These are phyloP conservation scores for Coemansia sp. DNA, from an alignment of 371 early-diverging fungal species.

Conservation along the genomic window DNA sequence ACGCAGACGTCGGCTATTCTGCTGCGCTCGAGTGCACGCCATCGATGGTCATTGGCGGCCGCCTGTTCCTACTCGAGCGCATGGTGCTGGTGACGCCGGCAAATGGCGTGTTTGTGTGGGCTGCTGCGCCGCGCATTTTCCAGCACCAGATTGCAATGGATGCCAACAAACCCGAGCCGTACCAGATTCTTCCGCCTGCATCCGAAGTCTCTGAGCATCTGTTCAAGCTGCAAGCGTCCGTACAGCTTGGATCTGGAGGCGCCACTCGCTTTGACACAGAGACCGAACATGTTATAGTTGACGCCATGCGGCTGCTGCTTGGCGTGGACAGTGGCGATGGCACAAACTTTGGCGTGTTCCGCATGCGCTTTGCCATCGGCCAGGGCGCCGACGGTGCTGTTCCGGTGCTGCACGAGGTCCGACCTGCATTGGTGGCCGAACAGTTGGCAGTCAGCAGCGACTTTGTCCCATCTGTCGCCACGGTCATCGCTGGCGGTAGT, in stretches of 20 bases:
- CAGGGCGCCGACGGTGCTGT: not conserved
- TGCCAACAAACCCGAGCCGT: conserved; percentile 28
- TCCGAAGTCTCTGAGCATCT: conserved; percentile 11
- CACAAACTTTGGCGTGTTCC: conserved; percentile 39
- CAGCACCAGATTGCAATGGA: conserved; percentile 2
- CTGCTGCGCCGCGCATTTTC: conserved; percentile 6
- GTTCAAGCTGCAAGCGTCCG: conserved; percentile 13
- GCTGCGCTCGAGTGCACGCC: conserved; percentile 31
- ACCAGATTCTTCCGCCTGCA: conserved; percentile 25
- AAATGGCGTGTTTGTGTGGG: conserved; percentile 34
- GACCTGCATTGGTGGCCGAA: conserved; percentile 22
- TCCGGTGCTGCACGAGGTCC: conserved; percentile 23
- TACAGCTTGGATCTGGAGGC: conserved; percentile 14
- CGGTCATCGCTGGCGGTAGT: conserved; percentile 26
- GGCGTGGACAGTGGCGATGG: conserved; percentile 29
- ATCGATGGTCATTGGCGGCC: conserved; percentile 15
- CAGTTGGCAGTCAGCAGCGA: conserved; percentile 9
- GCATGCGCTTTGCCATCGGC: conserved; percentile 26
- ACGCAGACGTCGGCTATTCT: conserved; percentile 42
- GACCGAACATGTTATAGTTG: conserved; percentile 10
- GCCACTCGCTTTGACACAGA: conserved; percentile 3
- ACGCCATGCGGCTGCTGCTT: conserved; percentile 26
- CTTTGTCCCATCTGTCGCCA: conserved; percentile 13
- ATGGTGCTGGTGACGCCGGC: conserved; percentile 36
- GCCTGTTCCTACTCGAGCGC: conserved; percentile 18